Evolutionary conservation across 2,329 filamentous ascomycete species (phyloP), one percentile per base, ranked within the genome.

Genomic region (Aspergillus sp.): DNA sequence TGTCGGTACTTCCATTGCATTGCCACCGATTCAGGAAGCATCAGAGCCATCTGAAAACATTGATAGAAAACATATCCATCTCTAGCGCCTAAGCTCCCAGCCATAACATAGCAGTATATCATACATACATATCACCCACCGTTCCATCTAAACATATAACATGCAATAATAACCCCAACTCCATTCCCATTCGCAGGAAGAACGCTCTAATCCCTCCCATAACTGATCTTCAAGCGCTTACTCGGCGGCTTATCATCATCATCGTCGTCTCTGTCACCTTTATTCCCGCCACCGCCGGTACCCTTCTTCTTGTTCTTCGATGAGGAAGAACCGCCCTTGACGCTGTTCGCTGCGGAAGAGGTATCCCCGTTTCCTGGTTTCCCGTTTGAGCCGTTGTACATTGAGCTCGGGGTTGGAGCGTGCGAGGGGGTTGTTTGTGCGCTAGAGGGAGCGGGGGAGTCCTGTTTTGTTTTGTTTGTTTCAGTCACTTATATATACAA

Each of bases 151-250:
- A 11, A 13, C n/a, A 46, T 22, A 47, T 38, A 7, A 43, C 34
- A 41, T 15, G 13, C 34, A 41, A 13, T 28, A 4, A 38, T 11
- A 41, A 41, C 11, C 34, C 11, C 4, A 41, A 41, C 34, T 41
- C 34, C 34, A 41, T 41, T 41, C 34, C 34, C 34, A 41, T 13
- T 13, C 11, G 8, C 9, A 41, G 34, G 34, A 41, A 38, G 5
- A 47, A 8, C 8, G n/a, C 19, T 30, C 71, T 68, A 80, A 60
- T 81, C 79, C 59, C 79, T 70, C 22, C 72, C 77, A 69, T 81
- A 81, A 48, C 73, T 81, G 49, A 81, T 79, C 69, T 81, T 81
- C 68, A 81, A 67, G 60, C 79, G 70, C 69, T 80, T 80, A 15
- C 73, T 64, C 23, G 78, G 71, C 53, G 76, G 76, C 51, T 79